A percentile compares a stretch with the other conserved stretches of the same genome.
Evolutionary conservation across 2,329 filamentous ascomycete species (phyloP).

Genomic region (Verticillium nonalfalfae): DNA sequence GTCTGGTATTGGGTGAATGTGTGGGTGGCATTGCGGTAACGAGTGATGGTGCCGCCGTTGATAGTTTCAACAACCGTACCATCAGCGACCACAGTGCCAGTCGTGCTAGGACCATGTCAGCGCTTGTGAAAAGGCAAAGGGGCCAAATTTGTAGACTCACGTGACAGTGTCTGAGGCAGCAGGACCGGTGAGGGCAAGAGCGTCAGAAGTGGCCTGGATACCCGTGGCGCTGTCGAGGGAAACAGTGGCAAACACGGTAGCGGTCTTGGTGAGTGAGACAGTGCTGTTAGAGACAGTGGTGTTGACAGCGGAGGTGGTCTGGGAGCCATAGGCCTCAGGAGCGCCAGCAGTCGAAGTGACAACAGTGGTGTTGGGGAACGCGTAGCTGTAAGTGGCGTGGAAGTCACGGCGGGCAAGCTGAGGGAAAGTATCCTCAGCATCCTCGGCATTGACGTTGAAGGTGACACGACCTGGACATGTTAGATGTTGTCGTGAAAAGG

Average conservation of each 20-base stretch:
- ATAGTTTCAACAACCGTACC: background rate
- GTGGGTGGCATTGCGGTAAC: background rate
- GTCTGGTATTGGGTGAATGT: background rate
- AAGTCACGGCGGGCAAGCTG: background rate
- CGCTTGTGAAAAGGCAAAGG: background rate
- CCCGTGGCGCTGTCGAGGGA: background rate
- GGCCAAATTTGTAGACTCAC: background rate
- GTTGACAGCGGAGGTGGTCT: background rate
- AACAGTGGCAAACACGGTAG: background rate
- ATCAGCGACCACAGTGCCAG: background rate
- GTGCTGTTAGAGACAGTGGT: background rate
- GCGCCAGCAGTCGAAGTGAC: background rate
- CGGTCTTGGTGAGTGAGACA: background rate
- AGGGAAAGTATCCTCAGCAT: background rate
- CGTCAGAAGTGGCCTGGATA: background rate
- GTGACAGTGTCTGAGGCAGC: background rate
- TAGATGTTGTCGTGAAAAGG: background rate
- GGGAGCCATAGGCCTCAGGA: background rate
- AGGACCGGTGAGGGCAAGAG: background rate
- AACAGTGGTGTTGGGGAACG: background rate
- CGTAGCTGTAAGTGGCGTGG: background rate
- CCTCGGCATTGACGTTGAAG: background rate
- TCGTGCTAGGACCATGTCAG: background rate
- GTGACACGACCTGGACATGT: background rate
- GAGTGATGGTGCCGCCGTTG: background rate